phyloP scores from a whole-genome alignment of 805 yeast species.

The Yamadazyma ubonensis region DNA sequence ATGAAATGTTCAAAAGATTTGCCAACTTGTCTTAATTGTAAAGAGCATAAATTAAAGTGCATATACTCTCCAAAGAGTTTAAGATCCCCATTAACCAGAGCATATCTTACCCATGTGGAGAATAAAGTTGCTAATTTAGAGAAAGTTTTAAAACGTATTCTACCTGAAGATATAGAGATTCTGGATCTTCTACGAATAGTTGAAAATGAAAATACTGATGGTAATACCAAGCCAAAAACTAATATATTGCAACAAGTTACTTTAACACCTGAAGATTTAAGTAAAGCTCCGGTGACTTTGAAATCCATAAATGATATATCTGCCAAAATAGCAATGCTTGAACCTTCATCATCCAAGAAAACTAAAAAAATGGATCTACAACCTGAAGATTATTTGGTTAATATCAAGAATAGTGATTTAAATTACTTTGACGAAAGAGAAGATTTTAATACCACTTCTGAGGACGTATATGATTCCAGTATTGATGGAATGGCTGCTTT shows the following conservation, averaged over 20 bases:
- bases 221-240: slow-evolving; percentile 8
- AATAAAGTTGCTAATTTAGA: slow-evolving; percentile 35
- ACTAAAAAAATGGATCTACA: slow-evolving; percentile 13
- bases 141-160: slow-evolving; percentile 30
- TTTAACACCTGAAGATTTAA: slow-evolving; percentile 18
- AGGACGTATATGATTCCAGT: slow-evolving; percentile 20
- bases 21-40: slow-evolving; percentile 77
- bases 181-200: slow-evolving; percentile 19
- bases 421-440: slow-evolving; percentile 21
- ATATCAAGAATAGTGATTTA: slow-evolving; percentile 20
- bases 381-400: slow-evolving; percentile 21
- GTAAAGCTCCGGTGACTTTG: slow-evolving; percentile 17
- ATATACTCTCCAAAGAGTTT: slow-evolving; percentile 74
- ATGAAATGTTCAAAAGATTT: slow-evolving; percentile 75
- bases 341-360: neutral
- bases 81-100: slow-evolving; percentile 79
- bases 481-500: slow-evolving; percentile 68
- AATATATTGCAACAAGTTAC: slow-evolving; percentile 16
- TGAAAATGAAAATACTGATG: slow-evolving; percentile 12
- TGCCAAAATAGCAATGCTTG: slow-evolving; percentile 13
- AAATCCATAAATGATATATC: slow-evolving; percentile 19
- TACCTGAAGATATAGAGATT: slow-evolving; percentile 29
- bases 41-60: slow-evolving; percentile 73
- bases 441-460: slow-evolving; percentile 11
- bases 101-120: slow-evolving; percentile 79